A percentile compares a stretch with the other conserved stretches of the same genome.
These are phyloP conservation scores for Eimeria necatrix DNA, from an alignment of 169 alveolate genomes.

Conservation along the genomic window DNA sequence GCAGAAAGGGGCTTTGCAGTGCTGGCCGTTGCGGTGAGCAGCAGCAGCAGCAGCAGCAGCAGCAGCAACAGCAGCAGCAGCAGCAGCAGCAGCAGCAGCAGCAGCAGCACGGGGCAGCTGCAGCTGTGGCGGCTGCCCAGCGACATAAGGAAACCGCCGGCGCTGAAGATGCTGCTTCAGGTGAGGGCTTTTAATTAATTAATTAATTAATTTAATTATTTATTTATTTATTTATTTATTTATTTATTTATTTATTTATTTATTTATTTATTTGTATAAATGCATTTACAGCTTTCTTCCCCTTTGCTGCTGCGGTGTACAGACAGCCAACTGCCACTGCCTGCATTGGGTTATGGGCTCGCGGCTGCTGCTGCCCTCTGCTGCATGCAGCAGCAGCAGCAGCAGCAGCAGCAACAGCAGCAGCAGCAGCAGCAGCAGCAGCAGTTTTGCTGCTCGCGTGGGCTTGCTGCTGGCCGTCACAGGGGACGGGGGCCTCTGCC, in stretches of 20 bases:
- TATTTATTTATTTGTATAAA: background rate
- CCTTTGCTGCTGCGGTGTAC: background rate
- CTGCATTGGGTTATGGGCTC: background rate
- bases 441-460: conserved; percentile 19
- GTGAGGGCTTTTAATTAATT: too few relatives aligned
- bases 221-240: too few relatives aligned
- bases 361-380: background rate
- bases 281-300: background rate
- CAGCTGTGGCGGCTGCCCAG: conserved; percentile 18
- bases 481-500: background rate
- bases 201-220: too few relatives aligned
- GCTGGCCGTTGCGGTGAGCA: background rate
- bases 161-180: background rate
- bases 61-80: background rate
- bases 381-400: conserved; percentile 46
- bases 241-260: too few relatives aligned
- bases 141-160: background rate
- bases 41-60: background rate
- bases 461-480: conserved; percentile 11
- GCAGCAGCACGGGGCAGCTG: background rate
- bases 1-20: background rate
- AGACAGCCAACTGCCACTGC: conserved; percentile 13
- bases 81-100: conserved; percentile 1
- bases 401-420: background rate
- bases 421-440: background rate